Conservation (phyloP, 1,284 basidiomycete species). For the Microbotryomycetes sp. region DNA sequence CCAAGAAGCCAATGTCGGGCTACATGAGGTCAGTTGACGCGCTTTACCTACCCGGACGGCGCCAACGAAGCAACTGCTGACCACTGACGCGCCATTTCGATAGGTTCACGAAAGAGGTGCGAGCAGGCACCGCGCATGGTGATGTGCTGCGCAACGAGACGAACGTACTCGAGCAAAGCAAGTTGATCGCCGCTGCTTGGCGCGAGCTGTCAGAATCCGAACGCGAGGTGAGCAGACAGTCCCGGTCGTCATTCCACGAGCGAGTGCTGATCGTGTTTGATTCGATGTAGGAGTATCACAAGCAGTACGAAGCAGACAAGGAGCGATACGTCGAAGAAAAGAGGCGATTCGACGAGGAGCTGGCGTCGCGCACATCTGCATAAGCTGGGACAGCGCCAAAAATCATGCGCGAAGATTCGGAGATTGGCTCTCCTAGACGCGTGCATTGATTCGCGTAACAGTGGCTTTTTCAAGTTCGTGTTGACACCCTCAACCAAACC, state of each 20-base stretch:
- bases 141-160: constrained; percentile 13
- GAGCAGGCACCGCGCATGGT: neutral
- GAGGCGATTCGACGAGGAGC: constrained; percentile 15
- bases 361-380: neutral
- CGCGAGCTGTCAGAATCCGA: constrained; percentile 7
- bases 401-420: too few relatives aligned
- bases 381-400: too few relatives aligned
- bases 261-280: neutral
- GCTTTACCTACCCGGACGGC: too few relatives aligned
- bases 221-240: constrained; percentile 14
- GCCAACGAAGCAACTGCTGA: neutral
- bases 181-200: constrained; percentile 18
- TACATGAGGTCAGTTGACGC: constrained; percentile 18
- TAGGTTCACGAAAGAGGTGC: constrained; percentile 17
- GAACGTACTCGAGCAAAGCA: constrained; percentile 17
- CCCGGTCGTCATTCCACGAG: too few relatives aligned
- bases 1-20: constrained; percentile 17
- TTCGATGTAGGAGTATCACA: constrained; percentile 7
- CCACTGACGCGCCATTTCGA: neutral
- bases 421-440: too few relatives aligned
- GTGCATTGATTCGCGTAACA: too few relatives aligned
- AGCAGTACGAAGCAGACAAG: constrained; percentile 9
- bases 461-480: too few relatives aligned
- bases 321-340: constrained; percentile 14
- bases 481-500: too few relatives aligned